phyloP scores from a whole-genome alignment of 2,329 filamentous ascomycete genomes.

The Diplocarpon mali region DNA sequence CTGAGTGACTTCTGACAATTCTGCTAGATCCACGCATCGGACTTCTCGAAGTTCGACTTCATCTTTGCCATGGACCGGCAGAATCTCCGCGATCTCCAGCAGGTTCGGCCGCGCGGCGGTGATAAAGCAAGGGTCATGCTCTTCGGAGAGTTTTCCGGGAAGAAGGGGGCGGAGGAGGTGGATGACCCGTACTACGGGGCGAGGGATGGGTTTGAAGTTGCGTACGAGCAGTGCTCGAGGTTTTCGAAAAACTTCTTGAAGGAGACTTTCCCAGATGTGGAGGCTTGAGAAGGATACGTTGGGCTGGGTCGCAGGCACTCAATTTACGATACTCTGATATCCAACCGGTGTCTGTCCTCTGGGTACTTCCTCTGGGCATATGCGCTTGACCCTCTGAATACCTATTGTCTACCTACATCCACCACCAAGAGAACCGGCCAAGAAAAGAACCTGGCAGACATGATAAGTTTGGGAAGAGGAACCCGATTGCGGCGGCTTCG shows the following conservation, averaged over 20 bases:
- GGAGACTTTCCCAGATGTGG: constrained; percentile 21
- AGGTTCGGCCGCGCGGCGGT: constrained; percentile 41
- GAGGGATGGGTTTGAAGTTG: constrained; percentile 65
- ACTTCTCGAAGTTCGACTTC: constrained; percentile 84
- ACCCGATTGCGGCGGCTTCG: no score
- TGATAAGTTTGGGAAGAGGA: no score
- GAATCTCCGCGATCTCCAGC: constrained; percentile 62
- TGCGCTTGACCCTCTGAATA: no score
- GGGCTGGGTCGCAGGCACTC: no score
- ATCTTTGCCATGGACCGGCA: constrained; percentile 87
- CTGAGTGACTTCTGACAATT: no score
- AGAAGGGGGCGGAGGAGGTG: constrained; percentile 57
- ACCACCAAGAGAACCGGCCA: no score
- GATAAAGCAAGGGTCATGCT: constrained; percentile 61
- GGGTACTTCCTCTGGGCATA: no score
- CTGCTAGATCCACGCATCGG: constrained; percentile 43
- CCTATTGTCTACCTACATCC: no score
- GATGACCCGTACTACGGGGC: constrained; percentile 92
- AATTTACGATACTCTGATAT: background rate
- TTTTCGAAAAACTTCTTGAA: constrained; percentile 53
- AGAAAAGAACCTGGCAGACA: no score
- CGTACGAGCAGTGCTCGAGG: constrained; percentile 72
- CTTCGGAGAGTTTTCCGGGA: constrained; percentile 73
- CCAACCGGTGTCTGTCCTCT: background rate
- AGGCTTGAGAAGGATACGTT: constrained; percentile 10